These are phyloP conservation scores for Parastagonospora nodorum DNA, from an alignment of 2,329 filamentous ascomycete genomes.

Conservation along the genomic window DNA sequence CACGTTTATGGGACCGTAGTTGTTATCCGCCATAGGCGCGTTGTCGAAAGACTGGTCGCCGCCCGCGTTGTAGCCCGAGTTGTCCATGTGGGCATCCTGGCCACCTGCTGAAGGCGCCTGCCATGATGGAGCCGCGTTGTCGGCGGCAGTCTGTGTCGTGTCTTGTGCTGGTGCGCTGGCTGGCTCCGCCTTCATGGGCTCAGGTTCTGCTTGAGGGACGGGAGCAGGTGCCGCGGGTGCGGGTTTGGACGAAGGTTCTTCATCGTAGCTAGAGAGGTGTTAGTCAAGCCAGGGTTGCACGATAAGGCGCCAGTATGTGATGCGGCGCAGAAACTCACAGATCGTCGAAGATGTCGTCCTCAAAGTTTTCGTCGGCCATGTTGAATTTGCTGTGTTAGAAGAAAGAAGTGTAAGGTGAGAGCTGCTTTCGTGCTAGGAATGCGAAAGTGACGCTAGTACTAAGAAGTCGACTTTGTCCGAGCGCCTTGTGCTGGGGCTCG, in stretches of 20 bases:
- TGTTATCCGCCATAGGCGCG: constrained; percentile 44
- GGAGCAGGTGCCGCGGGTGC: constrained; percentile 31
- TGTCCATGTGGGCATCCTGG: constrained; percentile 39
- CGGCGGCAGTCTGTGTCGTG: constrained; percentile 14
- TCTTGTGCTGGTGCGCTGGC: constrained; percentile 21
- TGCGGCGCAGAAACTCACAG: constrained; percentile 65
- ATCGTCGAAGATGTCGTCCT: constrained; percentile 95
- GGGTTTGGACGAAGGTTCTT: constrained; percentile 43
- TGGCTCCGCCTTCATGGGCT: constrained; percentile 24
- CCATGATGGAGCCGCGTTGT: constrained; percentile 22
- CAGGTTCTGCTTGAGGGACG: constrained; percentile 23
- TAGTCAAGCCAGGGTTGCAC: constrained; percentile 4
- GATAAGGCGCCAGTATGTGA: background rate
- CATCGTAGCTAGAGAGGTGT: constrained; percentile 46
- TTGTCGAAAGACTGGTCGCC: constrained; percentile 38
- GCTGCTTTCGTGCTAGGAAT: no score
- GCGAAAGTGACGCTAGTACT: no score
- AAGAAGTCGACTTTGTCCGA: no score
- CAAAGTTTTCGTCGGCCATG: constrained; percentile 85
- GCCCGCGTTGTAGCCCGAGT: constrained; percentile 34
- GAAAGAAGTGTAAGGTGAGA: constrained; percentile 20
- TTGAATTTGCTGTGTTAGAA: constrained; percentile 1
- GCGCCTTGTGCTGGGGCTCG: no score
- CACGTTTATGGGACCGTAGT: constrained; percentile 66
- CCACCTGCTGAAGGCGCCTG: constrained; percentile 22